These are phyloP conservation scores for Cryphonectria carpinicola DNA, from an alignment of 2,329 filamentous ascomycete species.

Conservation along the genomic window DNA sequence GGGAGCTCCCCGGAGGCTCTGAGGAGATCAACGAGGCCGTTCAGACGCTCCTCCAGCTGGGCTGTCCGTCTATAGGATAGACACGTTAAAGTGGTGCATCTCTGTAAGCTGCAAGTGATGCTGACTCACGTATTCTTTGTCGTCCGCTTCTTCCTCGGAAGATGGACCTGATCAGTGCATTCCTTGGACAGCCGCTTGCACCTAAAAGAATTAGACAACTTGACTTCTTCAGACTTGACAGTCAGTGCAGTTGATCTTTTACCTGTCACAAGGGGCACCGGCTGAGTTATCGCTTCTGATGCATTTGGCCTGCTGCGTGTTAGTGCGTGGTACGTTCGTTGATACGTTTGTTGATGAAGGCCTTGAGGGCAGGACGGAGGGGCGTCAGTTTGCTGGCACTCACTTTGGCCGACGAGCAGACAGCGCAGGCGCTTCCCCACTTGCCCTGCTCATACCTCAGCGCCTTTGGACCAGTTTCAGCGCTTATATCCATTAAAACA, in stretches of 20 bases:
- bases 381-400: background rate
- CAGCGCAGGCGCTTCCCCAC: constrained; percentile 29
- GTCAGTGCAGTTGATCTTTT: background rate
- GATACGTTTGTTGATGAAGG: too few species aligned
- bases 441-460: constrained; percentile 20
- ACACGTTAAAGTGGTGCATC: background rate
- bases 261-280: constrained; percentile 37
- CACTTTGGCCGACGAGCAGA: constrained; percentile 28
- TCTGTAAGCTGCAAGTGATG: background rate
- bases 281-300: constrained; percentile 13
- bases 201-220: constrained; percentile 35
- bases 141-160: constrained; percentile 55
- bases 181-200: constrained; percentile 54
- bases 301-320: constrained; percentile 24
- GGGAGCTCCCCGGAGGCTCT: constrained; percentile 47
- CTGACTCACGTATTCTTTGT: constrained; percentile 53
- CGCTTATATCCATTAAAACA: constrained; percentile 4
- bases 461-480: background rate
- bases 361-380: background rate
- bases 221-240: background rate
- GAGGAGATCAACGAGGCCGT: constrained; percentile 53
- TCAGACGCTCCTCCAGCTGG: constrained; percentile 54
- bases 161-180: constrained; percentile 52
- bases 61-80: constrained; percentile 46
- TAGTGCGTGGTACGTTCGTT: background rate